Percentiles rank a stretch among this genome's conserved stretches.
phyloP scores from a whole-genome alignment of 2,329 filamentous ascomycete species.

The Sporothrix pseudoabietina region DNA sequence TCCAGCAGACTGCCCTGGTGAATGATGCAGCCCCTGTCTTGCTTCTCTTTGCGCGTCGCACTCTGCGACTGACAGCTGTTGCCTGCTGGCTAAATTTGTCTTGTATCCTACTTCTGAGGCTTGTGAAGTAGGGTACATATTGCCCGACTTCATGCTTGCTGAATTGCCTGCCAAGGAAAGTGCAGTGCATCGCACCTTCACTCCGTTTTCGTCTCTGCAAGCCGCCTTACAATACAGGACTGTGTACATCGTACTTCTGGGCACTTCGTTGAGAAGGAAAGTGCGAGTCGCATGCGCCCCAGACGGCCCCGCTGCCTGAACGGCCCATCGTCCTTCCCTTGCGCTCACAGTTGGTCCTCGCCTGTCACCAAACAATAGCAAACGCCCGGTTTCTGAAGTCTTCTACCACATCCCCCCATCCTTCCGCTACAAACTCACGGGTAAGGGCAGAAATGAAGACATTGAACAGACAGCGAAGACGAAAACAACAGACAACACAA shows the following conservation, averaged over 20 bases:
- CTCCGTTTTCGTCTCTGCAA: neutral
- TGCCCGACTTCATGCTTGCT: neutral
- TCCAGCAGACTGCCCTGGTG: neutral
- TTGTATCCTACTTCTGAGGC: neutral
- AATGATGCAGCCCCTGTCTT: neutral
- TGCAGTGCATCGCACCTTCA: neutral
- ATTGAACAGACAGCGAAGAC: neutral
- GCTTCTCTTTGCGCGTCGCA: neutral
- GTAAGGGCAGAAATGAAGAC: conserved; percentile 3
- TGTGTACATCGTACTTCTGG: no score
- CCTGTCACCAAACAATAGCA: neutral
- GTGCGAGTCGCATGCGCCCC: neutral
- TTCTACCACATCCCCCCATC: neutral
- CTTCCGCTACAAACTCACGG: neutral
- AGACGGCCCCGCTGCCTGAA: neutral
- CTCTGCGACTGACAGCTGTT: neutral
- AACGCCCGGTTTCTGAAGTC: neutral
- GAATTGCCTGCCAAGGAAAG: neutral
- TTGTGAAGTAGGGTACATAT: neutral
- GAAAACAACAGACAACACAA: neutral
- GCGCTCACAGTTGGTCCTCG: neutral
- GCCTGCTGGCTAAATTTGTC: neutral
- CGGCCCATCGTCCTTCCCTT: neutral
- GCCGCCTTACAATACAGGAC: neutral
- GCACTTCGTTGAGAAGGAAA: neutral